A percentile compares a stretch with the other conserved stretches of the same genome.
These are phyloP conservation scores for Polytolypa hystricis DNA, from an alignment of 2,329 filamentous ascomycete species.

Conservation along the genomic window DNA sequence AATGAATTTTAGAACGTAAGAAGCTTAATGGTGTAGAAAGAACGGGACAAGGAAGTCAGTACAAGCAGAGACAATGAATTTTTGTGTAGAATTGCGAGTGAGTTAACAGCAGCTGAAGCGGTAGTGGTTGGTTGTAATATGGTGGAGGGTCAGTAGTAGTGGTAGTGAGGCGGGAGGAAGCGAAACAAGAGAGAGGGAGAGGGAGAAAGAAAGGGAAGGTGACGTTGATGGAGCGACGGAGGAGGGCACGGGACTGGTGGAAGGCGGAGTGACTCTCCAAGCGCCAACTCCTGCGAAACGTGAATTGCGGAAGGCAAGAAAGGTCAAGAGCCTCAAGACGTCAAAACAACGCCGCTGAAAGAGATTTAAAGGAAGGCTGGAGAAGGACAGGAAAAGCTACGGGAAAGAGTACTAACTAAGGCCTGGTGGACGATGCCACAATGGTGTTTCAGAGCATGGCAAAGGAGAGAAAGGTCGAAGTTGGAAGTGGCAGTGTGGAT, in stretches of 20 bases:
- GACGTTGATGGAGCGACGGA: constrained; percentile 25
- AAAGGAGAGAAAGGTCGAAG: neutral
- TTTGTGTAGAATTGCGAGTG: neutral
- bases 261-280: constrained; percentile 17
- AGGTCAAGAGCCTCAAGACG: no score
- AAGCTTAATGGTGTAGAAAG: neutral
- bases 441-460: no score
- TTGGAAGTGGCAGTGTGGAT: neutral
- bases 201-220: constrained; percentile 16
- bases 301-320: no score
- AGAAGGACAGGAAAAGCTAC: no score
- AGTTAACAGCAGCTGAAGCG: constrained; percentile 6
- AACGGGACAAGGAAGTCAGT: neutral
- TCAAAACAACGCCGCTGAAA: no score
- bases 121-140: constrained; percentile 15
- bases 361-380: no score
- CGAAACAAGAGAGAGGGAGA: constrained; percentile 15
- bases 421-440: no score
- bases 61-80: no score
- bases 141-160: constrained; percentile 8
- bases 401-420: no score
- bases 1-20: no score
- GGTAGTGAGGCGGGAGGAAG: constrained; percentile 13
- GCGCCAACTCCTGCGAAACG: no score
- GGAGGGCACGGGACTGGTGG: constrained; percentile 22